Base-by-base conservation (phyloP, 345 rosid species). In the Pistacia integerrima region DNA sequence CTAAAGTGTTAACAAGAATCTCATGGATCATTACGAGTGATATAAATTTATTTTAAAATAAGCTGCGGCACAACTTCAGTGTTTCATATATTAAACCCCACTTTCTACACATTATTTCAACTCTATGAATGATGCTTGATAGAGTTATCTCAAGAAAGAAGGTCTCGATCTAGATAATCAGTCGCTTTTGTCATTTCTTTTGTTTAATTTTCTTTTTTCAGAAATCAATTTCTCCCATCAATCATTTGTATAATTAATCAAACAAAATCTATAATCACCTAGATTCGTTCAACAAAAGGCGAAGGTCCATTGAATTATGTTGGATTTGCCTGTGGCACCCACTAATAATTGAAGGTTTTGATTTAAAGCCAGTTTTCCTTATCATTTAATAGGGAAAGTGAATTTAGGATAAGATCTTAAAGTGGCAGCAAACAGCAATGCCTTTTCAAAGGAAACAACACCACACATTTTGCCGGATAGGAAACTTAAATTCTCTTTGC, bases 1-100 rank as follows among this genome's bases (percentile, higher is more conserved):
- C 77, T 74, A 64, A 74, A 74, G 70, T 74, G 70, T 33, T 7
- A 64, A 54, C 77, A 64, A 63, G 65, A 52, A 64, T 64, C 70
- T 74, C 4, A 48, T 62, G 30, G n/a, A 73, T 73, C 54, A 12
- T 59, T 16, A 11, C 46, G 28, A 30, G 30, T 13, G 76, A 72
- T 22, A 30, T 12, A 41, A 5, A 41, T 20, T 38, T 57, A 7
- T 56, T 38, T 38, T 71, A 57, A 71, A 57, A 9, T 20, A 20
- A 57, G 7, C 3, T 41, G 35, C 17, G 18, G 14, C 1, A 22
- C 36, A 25, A 25, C 25, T 25, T 25, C 25, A 25, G 25, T 25
- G 25, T 25, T 0, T 25, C 59, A 22, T 72, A 8, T 4, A 20
- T 54, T 69, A 28, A 52, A 52, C 22, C 14, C 60, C 74, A 20